Evolutionary conservation across 2,329 filamentous ascomycete genomes (phyloP).

Genomic region (Curvularia sp.): DNA sequence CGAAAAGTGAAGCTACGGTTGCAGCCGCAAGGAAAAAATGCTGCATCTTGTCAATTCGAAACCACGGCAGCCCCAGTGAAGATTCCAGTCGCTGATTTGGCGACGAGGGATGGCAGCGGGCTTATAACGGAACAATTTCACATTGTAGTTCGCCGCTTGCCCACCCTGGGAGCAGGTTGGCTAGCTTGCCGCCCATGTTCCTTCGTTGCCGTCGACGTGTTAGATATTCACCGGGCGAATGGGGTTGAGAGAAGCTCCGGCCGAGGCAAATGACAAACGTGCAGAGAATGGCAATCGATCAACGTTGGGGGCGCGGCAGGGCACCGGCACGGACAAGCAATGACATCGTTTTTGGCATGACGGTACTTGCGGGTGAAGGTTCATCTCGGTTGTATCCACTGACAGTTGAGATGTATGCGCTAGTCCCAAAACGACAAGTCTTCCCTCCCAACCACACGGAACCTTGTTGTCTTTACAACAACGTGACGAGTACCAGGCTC

Average conservation of each 20-base stretch:
- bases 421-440: conserved; percentile 3
- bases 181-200: conserved; percentile 8
- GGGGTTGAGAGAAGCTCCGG: conserved; percentile 4
- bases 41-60: conserved; percentile 25
- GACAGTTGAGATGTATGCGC: not conserved
- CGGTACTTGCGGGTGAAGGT: conserved; percentile 7
- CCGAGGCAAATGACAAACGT: conserved; percentile 8
- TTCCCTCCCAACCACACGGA: conserved; percentile 5
- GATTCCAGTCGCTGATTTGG: conserved; percentile 1
- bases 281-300: not conserved
- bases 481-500: not conserved
- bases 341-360: conserved; percentile 8
- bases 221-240: conserved; percentile 3
- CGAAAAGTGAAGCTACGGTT: conserved; percentile 20
- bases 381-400: conserved; percentile 11
- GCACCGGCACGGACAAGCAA: conserved; percentile 7
- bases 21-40: conserved; percentile 17
- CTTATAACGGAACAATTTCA: conserved; percentile 12
- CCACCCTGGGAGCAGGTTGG: not conserved
- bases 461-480: not conserved
- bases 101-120: conserved; percentile 2
- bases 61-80: conserved; percentile 4
- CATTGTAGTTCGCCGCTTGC: conserved; percentile 9
- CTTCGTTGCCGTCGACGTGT: conserved; percentile 8
- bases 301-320: not conserved